phyloP scores from a whole-genome alignment of 148 eudicot species.

The Vaccinium myrtillus region DNA sequence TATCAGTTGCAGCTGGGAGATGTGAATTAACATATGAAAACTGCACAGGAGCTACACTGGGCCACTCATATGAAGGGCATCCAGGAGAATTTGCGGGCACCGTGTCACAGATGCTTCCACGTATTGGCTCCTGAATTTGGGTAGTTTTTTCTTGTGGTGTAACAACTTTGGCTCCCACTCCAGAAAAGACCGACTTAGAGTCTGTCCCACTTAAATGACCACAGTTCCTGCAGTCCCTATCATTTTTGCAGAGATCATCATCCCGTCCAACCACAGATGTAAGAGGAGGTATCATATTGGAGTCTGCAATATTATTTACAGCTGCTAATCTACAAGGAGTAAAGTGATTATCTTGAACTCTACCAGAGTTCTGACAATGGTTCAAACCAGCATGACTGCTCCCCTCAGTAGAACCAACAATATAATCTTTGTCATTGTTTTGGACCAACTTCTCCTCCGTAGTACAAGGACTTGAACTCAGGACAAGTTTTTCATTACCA shows the following conservation, averaged over 20 bases:
- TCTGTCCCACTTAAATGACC: conserved; percentile 27
- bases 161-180: conserved; percentile 23
- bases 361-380: conserved; percentile 15
- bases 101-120: conserved; percentile 33
- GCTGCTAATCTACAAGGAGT: conserved; percentile 24
- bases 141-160: conserved; percentile 37
- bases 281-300: conserved; percentile 24
- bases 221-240: conserved; percentile 21
- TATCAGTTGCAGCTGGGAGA: conserved; percentile 85
- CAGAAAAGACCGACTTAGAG: conserved; percentile 29
- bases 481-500: conserved; percentile 26
- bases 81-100: conserved; percentile 49
- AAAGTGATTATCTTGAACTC: conserved; percentile 22
- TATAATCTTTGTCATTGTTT: conserved; percentile 23
- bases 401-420: conserved; percentile 27
- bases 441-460: conserved; percentile 20
- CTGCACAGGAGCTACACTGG: conserved; percentile 64
- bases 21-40: conserved; percentile 61
- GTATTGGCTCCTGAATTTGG: conserved; percentile 44
- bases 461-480: conserved; percentile 19
- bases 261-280: conserved; percentile 24
- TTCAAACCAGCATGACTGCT: conserved; percentile 19
- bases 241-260: conserved; percentile 24
- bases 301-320: conserved; percentile 25
- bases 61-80: conserved; percentile 89